A percentile compares a stretch with the other conserved stretches of the same genome.
These are phyloP conservation scores for Cordia subcordata DNA, from an alignment of 257 asterid species.

Conservation along the genomic window DNA sequence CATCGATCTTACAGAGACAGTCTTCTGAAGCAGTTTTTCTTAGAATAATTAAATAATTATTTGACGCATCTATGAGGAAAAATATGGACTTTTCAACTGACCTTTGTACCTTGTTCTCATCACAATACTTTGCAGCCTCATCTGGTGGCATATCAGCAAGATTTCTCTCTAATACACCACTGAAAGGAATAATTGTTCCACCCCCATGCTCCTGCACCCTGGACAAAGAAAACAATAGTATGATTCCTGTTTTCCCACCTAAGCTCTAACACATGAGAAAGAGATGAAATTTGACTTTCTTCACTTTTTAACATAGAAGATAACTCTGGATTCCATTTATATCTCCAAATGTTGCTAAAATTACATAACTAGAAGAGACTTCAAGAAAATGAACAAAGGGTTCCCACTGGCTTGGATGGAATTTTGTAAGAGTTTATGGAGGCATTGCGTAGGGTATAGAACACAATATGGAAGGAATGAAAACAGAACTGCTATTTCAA, in stretches of 20 bases:
- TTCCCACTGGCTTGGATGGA: background rate
- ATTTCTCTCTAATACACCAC: constrained; percentile 83
- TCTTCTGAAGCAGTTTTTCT: background rate
- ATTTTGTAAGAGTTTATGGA: background rate
- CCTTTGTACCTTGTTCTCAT: constrained; percentile 95
- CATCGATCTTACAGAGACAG: background rate
- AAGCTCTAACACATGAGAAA: too few species aligned
- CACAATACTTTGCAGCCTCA: constrained; percentile 87
- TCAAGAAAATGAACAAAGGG: background rate
- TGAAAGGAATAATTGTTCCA: constrained; percentile 82
- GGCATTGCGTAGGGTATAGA: too few species aligned
- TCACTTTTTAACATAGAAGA: background rate
- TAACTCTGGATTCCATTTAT: background rate
- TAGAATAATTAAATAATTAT: background rate
- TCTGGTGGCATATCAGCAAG: constrained; percentile 86
- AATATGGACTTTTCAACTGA: constrained; percentile 24
- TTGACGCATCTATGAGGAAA: background rate
- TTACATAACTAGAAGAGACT: background rate
- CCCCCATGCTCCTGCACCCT: constrained; percentile 99
- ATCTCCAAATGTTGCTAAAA: background rate
- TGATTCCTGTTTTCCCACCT: background rate
- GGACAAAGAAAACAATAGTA: constrained; percentile 3
- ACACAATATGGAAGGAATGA: too few species aligned
- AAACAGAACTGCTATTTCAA: background rate
- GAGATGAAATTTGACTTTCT: background rate